phyloP scores from a whole-genome alignment of 2,329 filamentous ascomycete species.

The Epicoccum nigrum region DNA sequence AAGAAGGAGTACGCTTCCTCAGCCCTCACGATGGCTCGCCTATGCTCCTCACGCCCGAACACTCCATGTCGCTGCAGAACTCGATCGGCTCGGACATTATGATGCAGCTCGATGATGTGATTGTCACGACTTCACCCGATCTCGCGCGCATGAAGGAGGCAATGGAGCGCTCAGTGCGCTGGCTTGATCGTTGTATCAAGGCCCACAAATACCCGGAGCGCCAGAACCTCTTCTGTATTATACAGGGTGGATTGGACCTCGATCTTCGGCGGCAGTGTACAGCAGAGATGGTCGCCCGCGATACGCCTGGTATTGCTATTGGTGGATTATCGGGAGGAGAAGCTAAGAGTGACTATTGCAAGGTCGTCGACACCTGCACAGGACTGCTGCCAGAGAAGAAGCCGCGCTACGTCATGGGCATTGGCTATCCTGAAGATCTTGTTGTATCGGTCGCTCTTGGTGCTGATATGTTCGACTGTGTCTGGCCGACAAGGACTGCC shows the following conservation, averaged over 20 bases:
- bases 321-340: constrained; percentile 94
- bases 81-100: constrained; percentile 94
- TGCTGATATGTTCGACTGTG: constrained; percentile 99
- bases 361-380: constrained; percentile 87
- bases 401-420: constrained; percentile 99
- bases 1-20: constrained; percentile 94
- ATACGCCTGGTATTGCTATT: constrained; percentile 96
- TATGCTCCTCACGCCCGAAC: constrained; percentile 96
- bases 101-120: constrained; percentile 98
- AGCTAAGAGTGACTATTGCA: constrained; percentile 90
- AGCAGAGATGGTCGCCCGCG: constrained; percentile 81
- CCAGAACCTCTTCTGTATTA: constrained; percentile 98
- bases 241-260: constrained; percentile 91
- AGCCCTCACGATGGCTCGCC: constrained; percentile 93
- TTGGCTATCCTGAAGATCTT: constrained; percentile 95
- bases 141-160: constrained; percentile 86
- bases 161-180: constrained; percentile 91
- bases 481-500: constrained; percentile 96
- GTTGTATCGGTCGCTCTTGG: constrained; percentile 92
- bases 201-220: constrained; percentile 81
- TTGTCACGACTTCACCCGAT: constrained; percentile 94
- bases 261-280: constrained; percentile 86
- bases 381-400: constrained; percentile 83
- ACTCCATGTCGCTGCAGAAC: constrained; percentile 95
- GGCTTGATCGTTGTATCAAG: constrained; percentile 93